Percentiles rank a stretch among this genome's conserved stretches.
Evolutionary conservation across 2,329 filamentous ascomycete genomes (phyloP).

Genomic region (Pseudogymnoascus destructans): DNA sequence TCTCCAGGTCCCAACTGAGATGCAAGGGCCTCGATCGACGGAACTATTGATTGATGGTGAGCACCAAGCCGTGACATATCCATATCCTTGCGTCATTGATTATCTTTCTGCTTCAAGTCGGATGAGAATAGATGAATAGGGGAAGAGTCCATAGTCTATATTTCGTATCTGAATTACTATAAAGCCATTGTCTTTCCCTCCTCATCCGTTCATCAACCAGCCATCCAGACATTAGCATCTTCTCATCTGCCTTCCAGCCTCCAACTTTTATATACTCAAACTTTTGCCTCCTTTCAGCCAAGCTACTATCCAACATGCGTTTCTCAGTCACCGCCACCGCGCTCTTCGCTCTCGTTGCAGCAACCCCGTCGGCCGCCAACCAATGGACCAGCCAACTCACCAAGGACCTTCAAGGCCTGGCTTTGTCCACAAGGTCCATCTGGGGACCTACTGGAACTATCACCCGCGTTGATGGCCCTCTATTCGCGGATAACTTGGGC

Average conservation of each 20-base stretch:
- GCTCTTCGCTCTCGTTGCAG: not conserved
- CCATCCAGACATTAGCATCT: not conserved
- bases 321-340: not conserved
- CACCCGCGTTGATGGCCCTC: not conserved
- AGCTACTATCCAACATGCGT: not conserved
- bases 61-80: not conserved
- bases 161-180: not conserved
- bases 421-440: not conserved
- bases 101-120: not conserved
- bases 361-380: not conserved
- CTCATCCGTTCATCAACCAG: conserved; percentile 1
- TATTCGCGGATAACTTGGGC: not conserved
- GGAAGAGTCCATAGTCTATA: not conserved
- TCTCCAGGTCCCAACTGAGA: not conserved
- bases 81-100: not conserved
- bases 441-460: not conserved
- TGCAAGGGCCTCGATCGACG: conserved; percentile 2
- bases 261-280: not conserved
- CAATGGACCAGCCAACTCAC: not conserved
- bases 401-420: conserved; percentile 1
- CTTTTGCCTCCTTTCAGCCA: not conserved
- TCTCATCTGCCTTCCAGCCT: not conserved
- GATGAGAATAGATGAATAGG: not conserved
- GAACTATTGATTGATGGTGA: conserved; percentile 4
- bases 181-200: not conserved